A percentile compares a stretch with the other conserved stretches of the same genome.
Evolutionary conservation across 2,329 filamentous ascomycete species (phyloP).

Genomic region (Trichoderma pleuroti): DNA sequence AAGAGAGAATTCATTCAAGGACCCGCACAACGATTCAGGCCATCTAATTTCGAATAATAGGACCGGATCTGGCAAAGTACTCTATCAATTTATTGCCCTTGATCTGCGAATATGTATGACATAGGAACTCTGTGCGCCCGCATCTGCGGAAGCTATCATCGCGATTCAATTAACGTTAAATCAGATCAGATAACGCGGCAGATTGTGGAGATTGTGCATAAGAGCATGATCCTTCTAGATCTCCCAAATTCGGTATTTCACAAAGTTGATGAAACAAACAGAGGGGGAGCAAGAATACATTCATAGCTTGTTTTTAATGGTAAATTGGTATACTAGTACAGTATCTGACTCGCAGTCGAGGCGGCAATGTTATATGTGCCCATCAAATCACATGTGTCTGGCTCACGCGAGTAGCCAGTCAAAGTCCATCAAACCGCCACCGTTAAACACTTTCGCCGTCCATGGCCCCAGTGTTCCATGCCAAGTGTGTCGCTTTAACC

Average conservation of each 20-base stretch:
- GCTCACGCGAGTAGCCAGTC: background rate
- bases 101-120: background rate
- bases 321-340: background rate
- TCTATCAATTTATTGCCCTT: background rate
- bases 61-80: background rate
- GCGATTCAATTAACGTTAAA: background rate
- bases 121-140: background rate
- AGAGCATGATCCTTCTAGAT: background rate
- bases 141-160: background rate
- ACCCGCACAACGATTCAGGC: background rate
- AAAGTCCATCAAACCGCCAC: background rate
- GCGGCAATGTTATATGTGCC: background rate
- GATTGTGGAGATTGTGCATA: background rate
- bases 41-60: background rate
- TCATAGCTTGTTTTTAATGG: background rate
- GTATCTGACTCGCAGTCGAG: background rate
- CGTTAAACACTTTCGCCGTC: background rate
- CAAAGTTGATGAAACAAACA: background rate
- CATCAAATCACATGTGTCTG: background rate
- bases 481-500: background rate
- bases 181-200: background rate
- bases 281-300: background rate
- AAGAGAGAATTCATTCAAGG: background rate
- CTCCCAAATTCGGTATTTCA: background rate
- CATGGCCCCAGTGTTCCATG: background rate